These are phyloP conservation scores for Colletotrichum coccodes DNA, from an alignment of 2,329 filamentous ascomycete genomes.

Conservation along the genomic window DNA sequence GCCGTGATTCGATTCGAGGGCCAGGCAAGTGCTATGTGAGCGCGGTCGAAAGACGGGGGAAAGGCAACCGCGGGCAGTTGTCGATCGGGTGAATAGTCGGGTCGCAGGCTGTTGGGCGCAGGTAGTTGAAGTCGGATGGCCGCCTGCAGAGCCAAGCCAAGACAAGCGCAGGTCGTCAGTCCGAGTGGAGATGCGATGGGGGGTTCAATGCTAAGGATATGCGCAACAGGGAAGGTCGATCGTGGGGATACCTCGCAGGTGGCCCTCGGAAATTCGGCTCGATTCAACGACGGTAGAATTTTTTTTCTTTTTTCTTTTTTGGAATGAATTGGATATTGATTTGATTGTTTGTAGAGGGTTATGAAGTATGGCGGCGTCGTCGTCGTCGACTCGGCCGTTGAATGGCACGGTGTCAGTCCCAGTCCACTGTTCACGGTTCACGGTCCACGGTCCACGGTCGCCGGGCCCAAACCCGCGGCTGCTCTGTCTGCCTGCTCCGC, in stretches of 20 bases:
- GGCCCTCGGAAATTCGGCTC: neutral
- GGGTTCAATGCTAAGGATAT: conserved; percentile 13
- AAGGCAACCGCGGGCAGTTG: neutral
- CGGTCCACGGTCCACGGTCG: conserved; percentile 2
- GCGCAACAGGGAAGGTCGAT: neutral
- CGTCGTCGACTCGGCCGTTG: neutral
- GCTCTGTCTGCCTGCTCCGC: conserved; percentile 3
- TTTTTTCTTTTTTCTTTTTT: no score
- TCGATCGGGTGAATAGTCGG: neutral
- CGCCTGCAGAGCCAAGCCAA: conserved; percentile 24
- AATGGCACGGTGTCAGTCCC: neutral
- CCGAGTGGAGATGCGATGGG: conserved; percentile 28
- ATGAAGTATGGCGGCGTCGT: neutral
- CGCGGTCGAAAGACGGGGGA: neutral
- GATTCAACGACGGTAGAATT: no score
- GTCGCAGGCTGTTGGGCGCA: conserved; percentile 11
- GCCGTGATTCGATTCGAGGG: conserved; percentile 2
- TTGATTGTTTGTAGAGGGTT: neutral
- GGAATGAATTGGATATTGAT: neutral
- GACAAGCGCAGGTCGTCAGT: conserved; percentile 23
- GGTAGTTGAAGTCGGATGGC: conserved; percentile 14
- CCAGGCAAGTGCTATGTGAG: neutral
- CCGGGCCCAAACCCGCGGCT: neutral
- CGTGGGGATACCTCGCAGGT: neutral
- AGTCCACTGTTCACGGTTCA: neutral